These are phyloP conservation scores for Barnettozyma populi DNA, from an alignment of 805 yeast species.

Conservation along the genomic window DNA sequence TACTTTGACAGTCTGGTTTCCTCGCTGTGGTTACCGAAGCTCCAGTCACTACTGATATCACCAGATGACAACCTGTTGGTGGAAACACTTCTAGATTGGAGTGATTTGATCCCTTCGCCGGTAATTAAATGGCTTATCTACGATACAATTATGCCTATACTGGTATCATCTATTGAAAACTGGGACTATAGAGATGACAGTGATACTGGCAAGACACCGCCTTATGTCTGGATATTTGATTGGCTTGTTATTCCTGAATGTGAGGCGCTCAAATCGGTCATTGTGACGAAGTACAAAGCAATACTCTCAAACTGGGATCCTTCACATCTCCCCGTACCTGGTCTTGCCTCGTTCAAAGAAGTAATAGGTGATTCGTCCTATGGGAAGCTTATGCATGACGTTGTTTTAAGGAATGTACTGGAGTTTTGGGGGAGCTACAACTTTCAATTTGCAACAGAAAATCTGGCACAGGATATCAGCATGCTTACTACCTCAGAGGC, in stretches of 20 bases:
- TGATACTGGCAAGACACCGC: conserved; percentile 9
- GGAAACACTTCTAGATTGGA: conserved; percentile 35
- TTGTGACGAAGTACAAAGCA: conserved; percentile 20
- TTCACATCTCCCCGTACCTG: conserved; percentile 11
- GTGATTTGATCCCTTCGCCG: conserved; percentile 28
- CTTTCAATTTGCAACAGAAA: conserved; percentile 8
- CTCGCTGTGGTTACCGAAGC: conserved; percentile 31
- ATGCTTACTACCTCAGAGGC: conserved; percentile 13
- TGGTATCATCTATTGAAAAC: conserved; percentile 28
- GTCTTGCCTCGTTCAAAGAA: conserved; percentile 30
- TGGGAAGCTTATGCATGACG: conserved; percentile 14
- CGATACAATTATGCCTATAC: conserved; percentile 33
- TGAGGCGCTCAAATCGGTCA: conserved; percentile 18
- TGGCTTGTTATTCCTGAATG: conserved; percentile 30
- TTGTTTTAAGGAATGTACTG: not conserved
- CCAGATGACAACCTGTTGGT: not conserved
- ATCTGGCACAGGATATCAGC: conserved; percentile 11
- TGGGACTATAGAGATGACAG: conserved; percentile 28
- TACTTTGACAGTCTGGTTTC: conserved; percentile 33
- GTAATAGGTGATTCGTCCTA: conserved; percentile 26
- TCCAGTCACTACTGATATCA: conserved; percentile 11
- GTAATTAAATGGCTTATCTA: conserved; percentile 27
- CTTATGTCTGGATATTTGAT: conserved; percentile 32
- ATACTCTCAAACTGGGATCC: conserved; percentile 19
- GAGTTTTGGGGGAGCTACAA: not conserved